Evolutionary conservation across 202 grass and related monocot genomes (phyloP).

Genomic region (Bolboschoenoplectus hybrid): DNA sequence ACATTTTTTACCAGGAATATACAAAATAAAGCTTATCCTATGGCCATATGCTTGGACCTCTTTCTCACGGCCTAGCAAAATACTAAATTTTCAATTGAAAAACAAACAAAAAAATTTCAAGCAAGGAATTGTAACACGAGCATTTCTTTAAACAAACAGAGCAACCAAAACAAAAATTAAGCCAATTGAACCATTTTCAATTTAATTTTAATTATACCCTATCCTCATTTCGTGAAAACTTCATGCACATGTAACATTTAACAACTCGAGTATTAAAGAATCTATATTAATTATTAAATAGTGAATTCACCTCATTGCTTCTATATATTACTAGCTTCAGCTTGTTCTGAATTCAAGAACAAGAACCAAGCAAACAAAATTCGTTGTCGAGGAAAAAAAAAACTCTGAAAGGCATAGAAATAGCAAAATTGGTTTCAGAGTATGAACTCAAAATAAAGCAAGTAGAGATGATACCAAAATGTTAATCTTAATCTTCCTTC

Average conservation of each 20-base stretch:
- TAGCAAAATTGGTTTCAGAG: constrained; percentile 14
- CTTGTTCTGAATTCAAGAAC: neutral
- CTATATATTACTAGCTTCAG: neutral
- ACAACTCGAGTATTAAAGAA: neutral
- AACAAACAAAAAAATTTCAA: no score
- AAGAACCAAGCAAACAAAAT: neutral
- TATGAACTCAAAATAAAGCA: neutral
- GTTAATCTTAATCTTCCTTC: constrained; percentile 27
- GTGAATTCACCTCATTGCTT: no score
- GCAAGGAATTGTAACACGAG: no score
- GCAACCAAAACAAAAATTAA: neutral
- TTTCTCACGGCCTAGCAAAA: no score
- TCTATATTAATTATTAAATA: no score
- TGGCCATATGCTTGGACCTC: no score
- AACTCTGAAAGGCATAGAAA: neutral
- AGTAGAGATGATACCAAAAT: neutral
- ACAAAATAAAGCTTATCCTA: no score
- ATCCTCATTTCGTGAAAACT: neutral
- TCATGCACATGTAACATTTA: neutral
- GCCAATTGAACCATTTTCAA: neutral
- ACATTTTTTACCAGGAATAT: no score
- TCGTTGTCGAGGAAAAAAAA: neutral
- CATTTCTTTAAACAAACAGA: no score
- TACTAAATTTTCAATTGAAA: no score
- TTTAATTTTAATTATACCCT: neutral